Percentiles rank a stretch among this genome's conserved stretches.
These are phyloP conservation scores for Alternaria sp. DNA, from an alignment of 2,329 filamentous ascomycete genomes.

Conservation along the genomic window DNA sequence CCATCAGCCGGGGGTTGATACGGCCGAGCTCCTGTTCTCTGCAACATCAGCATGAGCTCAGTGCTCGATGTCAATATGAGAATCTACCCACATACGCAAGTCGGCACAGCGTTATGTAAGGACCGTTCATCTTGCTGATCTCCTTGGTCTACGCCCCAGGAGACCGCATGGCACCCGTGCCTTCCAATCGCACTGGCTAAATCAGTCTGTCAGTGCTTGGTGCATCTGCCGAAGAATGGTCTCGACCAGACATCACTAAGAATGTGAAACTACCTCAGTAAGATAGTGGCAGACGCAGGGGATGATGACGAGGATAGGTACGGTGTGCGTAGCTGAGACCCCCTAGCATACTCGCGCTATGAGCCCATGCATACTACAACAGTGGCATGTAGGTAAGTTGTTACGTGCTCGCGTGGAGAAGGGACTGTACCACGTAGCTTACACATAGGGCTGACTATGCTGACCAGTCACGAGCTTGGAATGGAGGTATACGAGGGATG, in stretches of 20 bases:
- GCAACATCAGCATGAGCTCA: background rate
- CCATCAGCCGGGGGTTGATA: background rate
- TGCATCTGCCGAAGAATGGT: constrained; percentile 1
- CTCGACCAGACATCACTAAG: background rate
- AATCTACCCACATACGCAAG: background rate
- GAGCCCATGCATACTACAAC: background rate
- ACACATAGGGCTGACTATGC: constrained; percentile 8
- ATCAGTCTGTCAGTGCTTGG: background rate
- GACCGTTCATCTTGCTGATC: background rate
- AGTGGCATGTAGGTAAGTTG: background rate
- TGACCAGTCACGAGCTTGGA: constrained; percentile 1
- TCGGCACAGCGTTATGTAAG: background rate
- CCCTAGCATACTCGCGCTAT: background rate
- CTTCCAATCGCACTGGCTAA: background rate
- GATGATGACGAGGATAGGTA: background rate
- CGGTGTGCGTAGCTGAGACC: constrained; percentile 3
- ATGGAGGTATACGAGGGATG: background rate
- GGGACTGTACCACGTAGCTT: background rate
- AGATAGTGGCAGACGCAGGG: constrained; percentile 2
- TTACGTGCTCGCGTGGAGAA: background rate
- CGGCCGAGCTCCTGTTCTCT: background rate
- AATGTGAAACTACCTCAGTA: constrained; percentile 1
- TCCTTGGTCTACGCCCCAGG: background rate
- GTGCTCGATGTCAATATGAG: background rate
- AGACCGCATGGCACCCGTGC: background rate